Conservation (phyloP, 768 basidiomycete genomes). For the Rhodotorula paludigena region DNA sequence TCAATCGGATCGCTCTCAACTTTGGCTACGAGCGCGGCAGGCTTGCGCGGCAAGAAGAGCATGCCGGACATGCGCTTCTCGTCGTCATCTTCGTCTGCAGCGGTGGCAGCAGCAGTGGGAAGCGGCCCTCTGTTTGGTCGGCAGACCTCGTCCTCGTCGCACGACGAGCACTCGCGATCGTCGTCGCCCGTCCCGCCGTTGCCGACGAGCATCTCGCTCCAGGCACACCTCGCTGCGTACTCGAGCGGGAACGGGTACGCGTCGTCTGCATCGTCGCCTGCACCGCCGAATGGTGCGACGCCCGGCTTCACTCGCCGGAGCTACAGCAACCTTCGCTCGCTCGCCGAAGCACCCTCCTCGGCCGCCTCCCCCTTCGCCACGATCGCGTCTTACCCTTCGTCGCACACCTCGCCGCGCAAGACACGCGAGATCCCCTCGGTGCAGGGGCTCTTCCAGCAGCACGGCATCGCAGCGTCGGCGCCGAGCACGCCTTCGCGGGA, state of each 20-base stretch:
- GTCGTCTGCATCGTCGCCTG: not conserved
- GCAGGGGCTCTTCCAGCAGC: constrained; percentile 14
- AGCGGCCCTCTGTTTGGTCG: too few relatives aligned
- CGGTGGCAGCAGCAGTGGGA: too few relatives aligned
- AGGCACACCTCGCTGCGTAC: constrained; percentile 10
- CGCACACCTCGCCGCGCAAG: not conserved
- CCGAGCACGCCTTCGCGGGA: not conserved
- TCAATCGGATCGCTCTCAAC: constrained; percentile 42
- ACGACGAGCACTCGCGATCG: not conserved
- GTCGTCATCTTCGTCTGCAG: not conserved
- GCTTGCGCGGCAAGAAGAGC: constrained; percentile 87
- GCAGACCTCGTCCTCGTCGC: not conserved
- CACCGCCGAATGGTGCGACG: not conserved
- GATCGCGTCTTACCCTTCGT: not conserved
- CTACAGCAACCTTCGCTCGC: not conserved
- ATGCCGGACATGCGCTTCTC: constrained; percentile 79
- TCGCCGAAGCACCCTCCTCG: not conserved
- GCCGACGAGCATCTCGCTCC: constrained; percentile 1
- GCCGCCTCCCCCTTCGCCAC: not conserved
- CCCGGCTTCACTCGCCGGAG: not conserved
- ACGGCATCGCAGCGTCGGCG: constrained; percentile 4
- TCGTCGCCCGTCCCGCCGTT: constrained; percentile 8
- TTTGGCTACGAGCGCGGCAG: constrained; percentile 41
- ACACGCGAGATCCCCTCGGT: constrained; percentile 13
- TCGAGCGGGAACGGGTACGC: constrained; percentile 1